Base-by-base conservation (phyloP, 2,329 filamentous ascomycete species). In the Corinectria fuckeliana region DNA sequence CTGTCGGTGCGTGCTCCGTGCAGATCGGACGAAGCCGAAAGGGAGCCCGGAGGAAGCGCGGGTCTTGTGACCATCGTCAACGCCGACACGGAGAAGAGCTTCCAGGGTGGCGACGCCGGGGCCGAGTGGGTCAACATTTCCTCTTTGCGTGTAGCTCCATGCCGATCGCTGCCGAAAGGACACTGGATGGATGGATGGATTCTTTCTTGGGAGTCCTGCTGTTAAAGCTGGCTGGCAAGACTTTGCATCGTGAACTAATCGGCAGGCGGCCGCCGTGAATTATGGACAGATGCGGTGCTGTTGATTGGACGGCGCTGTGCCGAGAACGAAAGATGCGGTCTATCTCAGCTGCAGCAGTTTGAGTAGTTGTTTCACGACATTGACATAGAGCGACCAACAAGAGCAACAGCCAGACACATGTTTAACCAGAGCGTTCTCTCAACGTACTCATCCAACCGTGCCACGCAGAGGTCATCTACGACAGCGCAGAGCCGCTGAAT, bases 151-250 rank as follows among this genome's bases (percentile, higher is more conserved):
- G n/a, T 56, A 57, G 59, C 21, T 11, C 14, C 16, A 8, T 30
- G 52, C 45, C 50, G 60, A 66, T 59, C 66, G 38, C 54, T 57
- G 20, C 66, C 53, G 10, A 10, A 65, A 69, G 38, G 14, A 42
- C 38, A 18, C 1, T 34, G 26, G 14, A 25, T 2, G 26, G 14
- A 42, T 36, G 36, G n/a, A n/a, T n/a, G n/a, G n/a, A n/a, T n/a
- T 39, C 39, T 39, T 21, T 28, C 16, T 32, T 18, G 32, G 11
- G n/a, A 39, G 32, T 39, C 26, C 16, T n/a, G 16, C 36, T 20
- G 38, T n/a, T 26, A n/a, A 14, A 4, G 20, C 25, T 14, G 5
- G 25, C 45, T 20, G 28, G 5, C 10, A 26, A 13, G 32, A 47
- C 26, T 39, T 44, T 36, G 3, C 25, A 21, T 50, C 28, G 28